These are phyloP conservation scores for Fusarium hainanense DNA, from an alignment of 2,329 filamentous ascomycete species.

Conservation along the genomic window DNA sequence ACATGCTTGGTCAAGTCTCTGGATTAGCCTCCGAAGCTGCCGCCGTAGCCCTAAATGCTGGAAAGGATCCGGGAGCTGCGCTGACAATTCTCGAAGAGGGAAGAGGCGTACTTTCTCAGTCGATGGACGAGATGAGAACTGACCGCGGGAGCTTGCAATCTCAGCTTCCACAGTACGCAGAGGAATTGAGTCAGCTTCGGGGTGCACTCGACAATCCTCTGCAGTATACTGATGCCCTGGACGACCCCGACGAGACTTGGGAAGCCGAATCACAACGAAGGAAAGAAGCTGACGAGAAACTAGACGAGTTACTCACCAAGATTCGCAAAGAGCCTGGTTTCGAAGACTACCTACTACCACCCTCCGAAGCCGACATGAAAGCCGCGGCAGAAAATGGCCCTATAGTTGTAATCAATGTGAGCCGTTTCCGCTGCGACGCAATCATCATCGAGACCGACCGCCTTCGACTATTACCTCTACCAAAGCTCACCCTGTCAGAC, in stretches of 20 bases:
- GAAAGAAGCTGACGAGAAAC: neutral
- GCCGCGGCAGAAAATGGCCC: neutral
- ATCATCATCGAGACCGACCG: neutral
- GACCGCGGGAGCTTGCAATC: neutral
- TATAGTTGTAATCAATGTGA: neutral
- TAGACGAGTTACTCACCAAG: neutral
- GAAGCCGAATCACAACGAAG: neutral
- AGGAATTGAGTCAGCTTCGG: neutral
- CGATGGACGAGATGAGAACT: neutral
- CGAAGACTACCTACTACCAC: neutral
- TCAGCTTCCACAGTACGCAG: neutral
- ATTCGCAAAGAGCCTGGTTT: neutral
- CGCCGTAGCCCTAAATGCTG: neutral
- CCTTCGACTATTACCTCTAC: neutral
- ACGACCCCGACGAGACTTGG: neutral
- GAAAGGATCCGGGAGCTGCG: fast-evolving
- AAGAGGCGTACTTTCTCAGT: neutral
- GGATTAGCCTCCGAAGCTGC: neutral
- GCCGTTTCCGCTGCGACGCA: neutral
- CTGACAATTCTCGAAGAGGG: neutral
- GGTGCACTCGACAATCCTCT: neutral
- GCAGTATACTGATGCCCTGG: neutral
- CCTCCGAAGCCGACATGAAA: neutral
- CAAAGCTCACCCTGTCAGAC: neutral
- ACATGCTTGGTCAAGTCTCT: neutral